phyloP scores from a whole-genome alignment of 768 basidiomycete species.

The Myochromella boudieri region DNA sequence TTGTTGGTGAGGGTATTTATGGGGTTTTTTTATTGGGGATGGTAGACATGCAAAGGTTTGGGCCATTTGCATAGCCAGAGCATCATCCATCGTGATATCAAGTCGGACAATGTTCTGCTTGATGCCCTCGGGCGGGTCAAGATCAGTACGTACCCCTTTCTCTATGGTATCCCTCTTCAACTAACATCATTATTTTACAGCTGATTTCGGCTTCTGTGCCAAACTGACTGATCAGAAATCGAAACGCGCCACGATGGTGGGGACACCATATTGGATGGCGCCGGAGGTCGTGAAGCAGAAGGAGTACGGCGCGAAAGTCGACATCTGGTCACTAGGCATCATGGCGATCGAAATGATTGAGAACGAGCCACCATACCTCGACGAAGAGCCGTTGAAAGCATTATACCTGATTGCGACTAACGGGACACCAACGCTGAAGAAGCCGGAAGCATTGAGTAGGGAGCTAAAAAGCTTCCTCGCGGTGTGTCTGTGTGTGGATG shows the following conservation, averaged over 20 bases:
- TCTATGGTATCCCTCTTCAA: neutral
- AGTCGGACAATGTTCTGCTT: constrained; percentile 93
- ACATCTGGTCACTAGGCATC: constrained; percentile 96
- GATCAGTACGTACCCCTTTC: constrained; percentile 73
- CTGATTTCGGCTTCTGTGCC: constrained; percentile 96
- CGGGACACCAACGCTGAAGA: constrained; percentile 97
- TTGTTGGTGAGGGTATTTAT: neutral
- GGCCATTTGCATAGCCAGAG: constrained; percentile 90
- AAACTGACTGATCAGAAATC: constrained; percentile 96
- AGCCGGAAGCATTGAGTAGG: constrained; percentile 85
- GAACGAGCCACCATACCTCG: constrained; percentile 93
- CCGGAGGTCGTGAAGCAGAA: constrained; percentile 98
- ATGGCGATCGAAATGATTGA: constrained; percentile 99
- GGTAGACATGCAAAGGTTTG: constrained; percentile 91
- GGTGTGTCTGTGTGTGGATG: constrained; percentile 98
- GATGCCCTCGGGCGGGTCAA: constrained; percentile 93
- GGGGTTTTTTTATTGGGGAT: constrained; percentile 1
- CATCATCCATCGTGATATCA: constrained; percentile 97
- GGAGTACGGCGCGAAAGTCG: constrained; percentile 95
- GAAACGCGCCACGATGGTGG: constrained; percentile 98
- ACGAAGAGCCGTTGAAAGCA: constrained; percentile 93
- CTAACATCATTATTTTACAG: constrained; percentile 38
- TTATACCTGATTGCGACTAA: constrained; percentile 96
- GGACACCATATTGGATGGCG: constrained; percentile 98
- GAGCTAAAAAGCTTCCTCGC: constrained; percentile 96